phyloP scores from a whole-genome alignment of 2,329 filamentous ascomycete species.

The Chrysoporthe puriensis region DNA sequence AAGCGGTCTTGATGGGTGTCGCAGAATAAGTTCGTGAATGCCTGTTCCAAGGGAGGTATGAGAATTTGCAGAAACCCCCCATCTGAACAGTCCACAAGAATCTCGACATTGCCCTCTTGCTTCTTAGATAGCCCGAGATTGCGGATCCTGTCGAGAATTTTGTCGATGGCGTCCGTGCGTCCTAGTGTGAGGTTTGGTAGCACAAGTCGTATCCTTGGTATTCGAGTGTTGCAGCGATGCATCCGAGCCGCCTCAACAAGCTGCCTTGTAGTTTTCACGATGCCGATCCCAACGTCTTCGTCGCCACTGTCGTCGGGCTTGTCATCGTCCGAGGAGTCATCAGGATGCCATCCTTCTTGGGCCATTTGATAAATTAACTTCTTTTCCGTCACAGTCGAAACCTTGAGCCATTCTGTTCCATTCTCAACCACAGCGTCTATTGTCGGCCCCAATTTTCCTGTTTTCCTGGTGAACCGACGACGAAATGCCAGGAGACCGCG shows the following conservation, averaged over 20 bases:
- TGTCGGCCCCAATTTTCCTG: conserved; percentile 20
- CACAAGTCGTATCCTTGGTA: conserved; percentile 26
- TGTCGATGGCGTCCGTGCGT: conserved; percentile 23
- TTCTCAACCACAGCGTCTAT: conserved; percentile 29
- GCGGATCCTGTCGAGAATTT: conserved; percentile 21
- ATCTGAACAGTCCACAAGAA: conserved; percentile 26
- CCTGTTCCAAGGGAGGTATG: conserved; percentile 24
- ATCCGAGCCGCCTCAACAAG: conserved; percentile 28
- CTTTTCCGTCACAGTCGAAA: conserved; percentile 26
- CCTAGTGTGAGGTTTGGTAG: conserved; percentile 26
- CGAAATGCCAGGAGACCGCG: conserved; percentile 28
- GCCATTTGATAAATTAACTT: conserved; percentile 29
- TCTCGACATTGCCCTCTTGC: conserved; percentile 23
- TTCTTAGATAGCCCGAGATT: conserved; percentile 22
- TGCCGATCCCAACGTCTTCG: conserved; percentile 23
- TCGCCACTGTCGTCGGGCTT: conserved; percentile 20
- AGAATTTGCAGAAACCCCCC: conserved; percentile 19
- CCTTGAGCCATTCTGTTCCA: conserved; percentile 28
- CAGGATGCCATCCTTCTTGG: conserved; percentile 30
- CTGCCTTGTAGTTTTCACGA: conserved; percentile 21
- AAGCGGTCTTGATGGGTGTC: conserved; percentile 28
- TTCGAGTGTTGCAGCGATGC: conserved; percentile 28
- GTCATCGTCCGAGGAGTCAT: conserved; percentile 27
- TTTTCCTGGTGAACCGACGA: conserved; percentile 21
- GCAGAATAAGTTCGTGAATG: conserved; percentile 22